Evolutionary conservation across 192 early-diverging fungal genomes (phyloP), one percentile per base, ranked within the genome.

Genomic region (Mortierella alpina): DNA sequence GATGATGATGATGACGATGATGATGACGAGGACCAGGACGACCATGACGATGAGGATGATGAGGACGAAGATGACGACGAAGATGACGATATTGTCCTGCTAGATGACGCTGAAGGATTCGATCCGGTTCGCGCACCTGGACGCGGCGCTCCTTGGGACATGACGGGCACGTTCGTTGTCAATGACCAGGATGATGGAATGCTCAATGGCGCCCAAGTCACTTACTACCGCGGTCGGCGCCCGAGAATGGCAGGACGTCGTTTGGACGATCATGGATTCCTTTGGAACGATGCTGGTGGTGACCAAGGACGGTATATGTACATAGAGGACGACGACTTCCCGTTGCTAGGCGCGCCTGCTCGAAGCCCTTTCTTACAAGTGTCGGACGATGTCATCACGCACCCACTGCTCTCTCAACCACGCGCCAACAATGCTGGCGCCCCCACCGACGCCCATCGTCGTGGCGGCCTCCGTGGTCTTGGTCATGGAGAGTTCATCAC

Each of bases 371-470:
- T 82, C 61, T 42, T 75, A 0, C 72, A 73, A 49, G 58, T 63
- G 9, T 84, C 82, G n/a, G 92, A 92, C 65, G 86, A 88, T 68
- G 70, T 86, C 49, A 87, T 88, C 51, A 85, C 89, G 0, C 92
- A 94, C 75, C 92, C 92, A 31, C 72, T 94, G 42, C 80, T 94
- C 46, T 82, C 89, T 20, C 89, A 91, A 60, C 84, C 75, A 59
- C 47, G 74, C n/a, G 41, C 74, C 39, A 50, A 69, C 3, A 42
- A 66, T n/a, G 56, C 74, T 15, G 56, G n/a, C 39, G 3, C 64
- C 13, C 31, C 63, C 9, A 9, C 66, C 5, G 75, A 79, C 22
- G 52, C 39, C 12, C 62, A 66, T 39, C 65, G 80, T 52, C 66
- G 84, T 49, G 54, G 71, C 48, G 70, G 69, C 41, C 58, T 70